Evolutionary conservation across 345 rosid genomes (phyloP).

Genomic region (Rhodomyrtus tomentosa): DNA sequence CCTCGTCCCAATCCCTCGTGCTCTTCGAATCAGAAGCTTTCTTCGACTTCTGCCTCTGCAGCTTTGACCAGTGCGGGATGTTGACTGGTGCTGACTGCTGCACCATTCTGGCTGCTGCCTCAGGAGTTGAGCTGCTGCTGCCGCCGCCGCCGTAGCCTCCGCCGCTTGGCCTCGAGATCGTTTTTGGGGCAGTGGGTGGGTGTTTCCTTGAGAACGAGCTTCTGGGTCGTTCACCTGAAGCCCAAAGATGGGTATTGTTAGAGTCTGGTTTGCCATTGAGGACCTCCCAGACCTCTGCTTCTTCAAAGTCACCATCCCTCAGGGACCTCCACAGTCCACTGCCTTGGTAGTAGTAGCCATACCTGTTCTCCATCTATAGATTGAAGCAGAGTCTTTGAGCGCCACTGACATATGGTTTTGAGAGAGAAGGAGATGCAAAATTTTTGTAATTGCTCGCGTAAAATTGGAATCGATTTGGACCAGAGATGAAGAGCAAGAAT

Average conservation of each 20-base stretch:
- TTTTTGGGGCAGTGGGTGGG: slow-evolving; percentile 33
- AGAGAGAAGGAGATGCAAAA: not conserved
- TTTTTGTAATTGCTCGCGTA: not conserved
- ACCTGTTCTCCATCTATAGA: slow-evolving; percentile 9
- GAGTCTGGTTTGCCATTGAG: slow-evolving; percentile 20
- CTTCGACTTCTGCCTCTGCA: slow-evolving; percentile 20
- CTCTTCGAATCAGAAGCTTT: slow-evolving; percentile 2
- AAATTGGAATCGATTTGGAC: not conserved
- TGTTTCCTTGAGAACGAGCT: slow-evolving; percentile 11
- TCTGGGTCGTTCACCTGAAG: slow-evolving; percentile 8
- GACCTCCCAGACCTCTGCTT: slow-evolving; percentile 32
- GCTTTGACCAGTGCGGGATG: slow-evolving; percentile 61
- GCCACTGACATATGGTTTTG: not conserved
- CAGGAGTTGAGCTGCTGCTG: slow-evolving; percentile 4
- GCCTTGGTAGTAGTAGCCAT: slow-evolving; percentile 5
- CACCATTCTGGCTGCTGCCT: slow-evolving; percentile 3
- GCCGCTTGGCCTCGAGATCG: slow-evolving; percentile 27
- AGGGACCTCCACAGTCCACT: slow-evolving; percentile 19
- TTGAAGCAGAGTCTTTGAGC: not conserved
- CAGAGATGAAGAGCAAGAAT: not conserved
- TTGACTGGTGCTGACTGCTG: slow-evolving; percentile 65
- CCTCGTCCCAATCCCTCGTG: not conserved
- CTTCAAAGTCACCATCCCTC: slow-evolving; percentile 30
- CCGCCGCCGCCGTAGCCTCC: not conserved
- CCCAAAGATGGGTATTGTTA: not conserved